Evolutionary conservation across 129 eudicot species (phyloP), one percentile per base, ranked within the genome.

Genomic region (Saussurea involucrata): DNA sequence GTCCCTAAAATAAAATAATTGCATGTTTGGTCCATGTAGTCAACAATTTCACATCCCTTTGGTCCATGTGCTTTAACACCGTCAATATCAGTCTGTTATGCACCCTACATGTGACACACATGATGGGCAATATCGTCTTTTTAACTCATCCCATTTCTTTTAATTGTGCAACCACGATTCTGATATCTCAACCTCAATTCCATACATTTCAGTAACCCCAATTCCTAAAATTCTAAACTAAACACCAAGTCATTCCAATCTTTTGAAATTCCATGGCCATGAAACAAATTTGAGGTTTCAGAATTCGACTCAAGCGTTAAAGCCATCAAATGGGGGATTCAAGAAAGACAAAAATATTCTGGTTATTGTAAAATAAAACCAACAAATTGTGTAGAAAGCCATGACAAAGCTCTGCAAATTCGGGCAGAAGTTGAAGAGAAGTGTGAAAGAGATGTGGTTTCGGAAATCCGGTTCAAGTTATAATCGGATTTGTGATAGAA

Each of bases 231-330:
- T 40, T n/a, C n/a, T n/a, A n/a, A n/a, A n/a, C 24, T 66, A 31
- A 49, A 40, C 40, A 75, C 27, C 22, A 20, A 27, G 10, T 64
- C 49, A 21, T 11, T 42, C 12, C 53, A 36, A 36, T 10, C 21
- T n/a, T 46, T 71, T 17, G 40, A 44, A 44, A 8, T 28, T 2
- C 22, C 60, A 81, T 74, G 76, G 58, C 66, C 18, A 68, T 60
- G 80, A 74, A 81, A 75, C 80, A 81, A 69, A 36, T 81, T 58
- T 37, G 87, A 66, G 96, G 95, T n/a, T 86, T 93, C 70, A 82
- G 88, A 73, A 80, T 93, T 22, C 84, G 89, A 22, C 37, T 83
- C 6, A 89, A 68, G 84, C 10, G 88, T 82, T 28, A 84, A 73
- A 78, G 81, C 83, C 21, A 74, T 88, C 83, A 84, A 76, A 68